These are phyloP conservation scores for Fusarium sp. DNA, from an alignment of 2,329 filamentous ascomycete species.

Conservation along the genomic window DNA sequence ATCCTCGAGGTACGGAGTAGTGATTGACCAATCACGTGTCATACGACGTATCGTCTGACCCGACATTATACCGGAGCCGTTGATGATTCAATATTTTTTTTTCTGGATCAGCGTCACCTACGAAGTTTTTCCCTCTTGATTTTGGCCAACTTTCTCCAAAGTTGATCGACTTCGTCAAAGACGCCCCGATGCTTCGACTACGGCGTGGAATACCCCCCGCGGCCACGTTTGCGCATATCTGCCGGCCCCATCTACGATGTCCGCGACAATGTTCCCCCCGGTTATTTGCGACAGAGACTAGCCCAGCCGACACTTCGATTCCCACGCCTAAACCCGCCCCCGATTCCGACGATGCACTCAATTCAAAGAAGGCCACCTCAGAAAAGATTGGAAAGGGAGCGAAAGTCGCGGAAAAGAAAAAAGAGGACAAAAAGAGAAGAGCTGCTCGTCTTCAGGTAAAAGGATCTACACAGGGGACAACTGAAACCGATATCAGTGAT, in stretches of 20 bases:
- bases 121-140: not conserved
- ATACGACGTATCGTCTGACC: not conserved
- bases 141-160: conserved; percentile 8
- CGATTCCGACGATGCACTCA: not conserved
- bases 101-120: not conserved
- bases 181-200: conserved; percentile 44
- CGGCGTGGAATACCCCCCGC: conserved; percentile 28
- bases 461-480: not conserved
- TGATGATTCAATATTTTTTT: conserved; percentile 29
- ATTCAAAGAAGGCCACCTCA: not conserved
- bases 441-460: not conserved
- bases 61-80: conserved; percentile 30
- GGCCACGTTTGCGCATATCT: conserved; percentile 17
- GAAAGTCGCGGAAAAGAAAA: not conserved
- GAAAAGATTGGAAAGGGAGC: not conserved
- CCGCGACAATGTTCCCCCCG: conserved; percentile 14
- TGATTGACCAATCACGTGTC: conserved; percentile 35
- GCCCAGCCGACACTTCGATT: not conserved
- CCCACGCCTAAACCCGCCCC: not conserved
- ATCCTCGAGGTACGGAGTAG: not conserved
- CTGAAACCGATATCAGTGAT: conserved; percentile 30
- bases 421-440: not conserved
- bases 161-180: conserved; percentile 6
- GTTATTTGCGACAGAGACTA: conserved; percentile 26
- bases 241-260: conserved; percentile 5